Evolutionary conservation across 495 filamentous ascomycete genomes (phyloP).

Genomic region (Talaromyces wortmannii): DNA sequence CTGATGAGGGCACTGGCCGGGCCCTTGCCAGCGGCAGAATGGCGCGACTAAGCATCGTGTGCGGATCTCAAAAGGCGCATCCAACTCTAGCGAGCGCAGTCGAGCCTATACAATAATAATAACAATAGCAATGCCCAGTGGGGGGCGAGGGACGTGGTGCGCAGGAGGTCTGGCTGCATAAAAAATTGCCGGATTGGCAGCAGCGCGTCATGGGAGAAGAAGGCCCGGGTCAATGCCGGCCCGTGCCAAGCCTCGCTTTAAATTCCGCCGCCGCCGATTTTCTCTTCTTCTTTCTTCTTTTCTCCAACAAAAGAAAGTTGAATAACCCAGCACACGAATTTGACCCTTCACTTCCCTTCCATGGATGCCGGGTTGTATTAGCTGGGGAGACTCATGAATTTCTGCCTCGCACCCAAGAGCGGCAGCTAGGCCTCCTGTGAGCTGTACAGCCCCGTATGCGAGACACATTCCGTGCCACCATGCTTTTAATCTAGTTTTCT

Average conservation of each 20-base stretch:
- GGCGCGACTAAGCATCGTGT: slow-evolving; percentile 40
- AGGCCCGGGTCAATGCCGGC: slow-evolving; percentile 7
- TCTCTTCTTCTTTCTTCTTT: slow-evolving; percentile 21
- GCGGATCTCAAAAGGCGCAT: background rate
- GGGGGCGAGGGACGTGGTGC: too few species aligned
- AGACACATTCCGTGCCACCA: slow-evolving; percentile 11
- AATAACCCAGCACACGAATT: slow-evolving; percentile 55
- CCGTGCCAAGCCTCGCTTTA: slow-evolving; percentile 19
- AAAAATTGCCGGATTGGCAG: background rate
- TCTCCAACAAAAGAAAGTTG: slow-evolving; percentile 50
- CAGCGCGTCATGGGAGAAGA: background rate
- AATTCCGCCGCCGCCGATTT: slow-evolving; percentile 7
- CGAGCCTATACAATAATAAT: slow-evolving; percentile 20
- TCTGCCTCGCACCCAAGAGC: slow-evolving; percentile 57
- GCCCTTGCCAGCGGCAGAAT: slow-evolving; percentile 39
- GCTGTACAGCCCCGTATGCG: slow-evolving; percentile 40
- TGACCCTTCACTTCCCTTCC: slow-evolving; percentile 44
- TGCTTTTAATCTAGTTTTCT: background rate
- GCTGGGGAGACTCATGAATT: slow-evolving; percentile 56
- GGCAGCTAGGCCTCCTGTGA: slow-evolving; percentile 42
- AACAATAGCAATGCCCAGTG: background rate
- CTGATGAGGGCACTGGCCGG: slow-evolving; percentile 26
- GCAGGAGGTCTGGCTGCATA: background rate
- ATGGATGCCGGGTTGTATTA: slow-evolving; percentile 59
- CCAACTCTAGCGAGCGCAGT: background rate